Conservation (phyloP, 23 red algal genomes). For the Agarophyton chilense region DNA sequence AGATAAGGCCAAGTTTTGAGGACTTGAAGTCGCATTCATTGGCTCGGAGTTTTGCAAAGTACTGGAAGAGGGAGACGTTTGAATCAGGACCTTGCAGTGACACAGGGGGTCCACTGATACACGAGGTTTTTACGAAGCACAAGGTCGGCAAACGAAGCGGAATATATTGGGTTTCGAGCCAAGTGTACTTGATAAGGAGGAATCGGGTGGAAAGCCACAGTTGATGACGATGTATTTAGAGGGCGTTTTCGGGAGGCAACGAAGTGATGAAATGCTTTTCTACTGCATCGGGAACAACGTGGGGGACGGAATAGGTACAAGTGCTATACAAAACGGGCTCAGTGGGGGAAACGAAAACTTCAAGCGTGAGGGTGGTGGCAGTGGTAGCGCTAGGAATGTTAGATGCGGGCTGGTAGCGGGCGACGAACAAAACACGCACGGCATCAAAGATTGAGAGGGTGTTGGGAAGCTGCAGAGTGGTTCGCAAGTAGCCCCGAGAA, state of each 20-base stretch:
- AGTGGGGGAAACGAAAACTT: neutral
- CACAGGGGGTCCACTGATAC: too few species aligned
- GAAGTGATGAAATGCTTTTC: too few species aligned
- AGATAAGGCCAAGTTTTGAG: slow-evolving; percentile 28
- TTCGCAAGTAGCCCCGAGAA: slow-evolving; percentile 17
- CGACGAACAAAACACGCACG: neutral
- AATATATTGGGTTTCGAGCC: neutral
- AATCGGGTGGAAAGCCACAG: too few species aligned
- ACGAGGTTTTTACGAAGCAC: neutral
- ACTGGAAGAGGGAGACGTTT: neutral
- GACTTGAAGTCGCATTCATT: slow-evolving; percentile 50
- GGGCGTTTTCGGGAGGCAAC: too few species aligned
- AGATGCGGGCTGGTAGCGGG: too few species aligned
- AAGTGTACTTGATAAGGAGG: too few species aligned
- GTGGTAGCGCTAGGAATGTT: too few species aligned
- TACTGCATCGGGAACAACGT: neutral
- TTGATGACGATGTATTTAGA: too few species aligned
- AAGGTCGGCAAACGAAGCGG: neutral
- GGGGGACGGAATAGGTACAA: neutral
- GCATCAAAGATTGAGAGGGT: neutral
- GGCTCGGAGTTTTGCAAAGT: slow-evolving; percentile 47
- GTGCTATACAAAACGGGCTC: neutral
- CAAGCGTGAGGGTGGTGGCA: neutral
- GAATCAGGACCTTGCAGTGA: slow-evolving; percentile 2
- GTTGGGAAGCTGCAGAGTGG: too few species aligned